Base-by-base conservation (phyloP, 169 alveolate genomes). In the Plasmodium relictum region DNA sequence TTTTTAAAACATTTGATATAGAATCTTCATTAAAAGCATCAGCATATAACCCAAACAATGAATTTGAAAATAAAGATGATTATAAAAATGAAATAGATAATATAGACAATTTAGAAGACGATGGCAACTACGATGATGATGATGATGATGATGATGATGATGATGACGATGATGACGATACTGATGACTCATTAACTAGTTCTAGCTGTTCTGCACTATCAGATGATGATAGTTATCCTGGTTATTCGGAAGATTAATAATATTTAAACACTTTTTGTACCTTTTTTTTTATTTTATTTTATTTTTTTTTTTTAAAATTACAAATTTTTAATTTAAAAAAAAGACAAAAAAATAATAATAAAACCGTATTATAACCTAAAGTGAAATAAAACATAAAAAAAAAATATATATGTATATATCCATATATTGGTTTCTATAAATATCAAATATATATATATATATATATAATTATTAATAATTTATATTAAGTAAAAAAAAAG, bases 141-240 rank as follows among this genome's bases (percentile, higher is more conserved):
- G 20, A 37, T n/a, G 44, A 59, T 4, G 18, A 3, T 0, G 26
- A 12, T 0, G 69, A 71, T 71, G 69, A 48, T 12, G 69, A 41
- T 1, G 20, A 48, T 12, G 42, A 7, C 8, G 85, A 24, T 54
- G 71, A 42, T 10, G 86, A 73, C 4, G 69, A 24, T 20, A 52
- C 10, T n/a, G 8, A 42, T 18, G 71, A 41, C 1, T 52, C 48
- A 37, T 52, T 24, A 1, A 61, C 41, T 14, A 22, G 24, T 6
- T 73, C 71, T 3, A 31, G 39, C 10, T 39, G 6, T 16, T 22
- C 61, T 0, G 16, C 20, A 5, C 20, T 8, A 0, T 78, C 61
- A 6, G 89, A 65, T n/a, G 89, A 78, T 26, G 89, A 78, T 41
- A 63, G 70, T 41, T 78, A 78, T 22, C 89, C 83, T 4, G 91